Percentiles rank a stretch among this genome's conserved stretches.
These are phyloP conservation scores for Fusarium annulatum DNA, from an alignment of 2,329 filamentous ascomycete genomes.

Conservation along the genomic window DNA sequence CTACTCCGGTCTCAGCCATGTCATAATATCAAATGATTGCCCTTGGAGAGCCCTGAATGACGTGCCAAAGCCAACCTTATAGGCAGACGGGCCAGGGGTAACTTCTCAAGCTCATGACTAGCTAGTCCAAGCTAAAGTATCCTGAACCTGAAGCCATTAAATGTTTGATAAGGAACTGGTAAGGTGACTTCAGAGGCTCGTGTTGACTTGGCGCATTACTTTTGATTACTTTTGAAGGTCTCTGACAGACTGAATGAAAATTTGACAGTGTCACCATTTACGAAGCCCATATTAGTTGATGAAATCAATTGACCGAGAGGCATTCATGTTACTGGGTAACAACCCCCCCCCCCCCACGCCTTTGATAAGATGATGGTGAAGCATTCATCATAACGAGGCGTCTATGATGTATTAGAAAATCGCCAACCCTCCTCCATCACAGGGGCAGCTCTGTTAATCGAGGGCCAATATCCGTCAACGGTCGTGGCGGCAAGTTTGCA, in stretches of 20 bases:
- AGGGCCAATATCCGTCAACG: not conserved
- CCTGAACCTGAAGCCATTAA: constrained; percentile 12
- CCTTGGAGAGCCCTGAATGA: constrained; percentile 28
- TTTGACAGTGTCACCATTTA: not conserved
- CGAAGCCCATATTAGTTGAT: not conserved
- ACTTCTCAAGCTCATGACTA: constrained; percentile 25
- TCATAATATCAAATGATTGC: not conserved
- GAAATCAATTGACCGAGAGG: not conserved
- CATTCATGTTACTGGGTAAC: not conserved
- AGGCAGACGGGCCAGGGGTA: not conserved
- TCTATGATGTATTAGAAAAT: not conserved
- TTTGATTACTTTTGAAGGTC: not conserved
- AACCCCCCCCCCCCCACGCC: not conserved
- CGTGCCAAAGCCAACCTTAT: constrained; percentile 18
- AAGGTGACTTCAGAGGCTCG: not conserved
- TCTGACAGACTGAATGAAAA: not conserved
- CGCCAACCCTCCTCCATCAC: not conserved
- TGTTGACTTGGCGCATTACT: not conserved
- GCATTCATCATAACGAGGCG: not conserved
- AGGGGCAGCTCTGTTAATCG: constrained; percentile 7
- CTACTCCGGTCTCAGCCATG: constrained; percentile 19
- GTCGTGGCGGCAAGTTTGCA: not conserved
- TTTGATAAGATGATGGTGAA: not conserved
- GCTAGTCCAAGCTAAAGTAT: constrained; percentile 22
- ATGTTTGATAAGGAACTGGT: not conserved